Evolutionary conservation across 306 rosid genomes (phyloP), one percentile per base, ranked within the genome.

Genomic region (Acacia confusa): DNA sequence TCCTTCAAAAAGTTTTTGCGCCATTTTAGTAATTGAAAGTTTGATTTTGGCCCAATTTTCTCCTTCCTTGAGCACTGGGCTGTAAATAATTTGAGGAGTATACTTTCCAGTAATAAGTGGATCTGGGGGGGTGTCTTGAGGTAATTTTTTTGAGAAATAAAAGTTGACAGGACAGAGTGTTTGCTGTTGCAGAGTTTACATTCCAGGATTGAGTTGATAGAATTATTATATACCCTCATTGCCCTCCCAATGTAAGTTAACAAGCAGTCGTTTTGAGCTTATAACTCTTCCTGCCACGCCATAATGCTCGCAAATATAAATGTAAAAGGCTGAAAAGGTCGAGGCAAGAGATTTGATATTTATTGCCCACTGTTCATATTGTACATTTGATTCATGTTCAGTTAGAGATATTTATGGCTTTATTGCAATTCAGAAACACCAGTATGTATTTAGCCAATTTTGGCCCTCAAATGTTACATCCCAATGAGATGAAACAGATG

Each of bases 271-370:
- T 25, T 30, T 30, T 40, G 77, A 19, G 70, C 45, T 68, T 16
- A 12, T 32, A 38, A 45, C 28, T 60, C 70, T 60, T 71, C 52
- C 19, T 4, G 12, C 72, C 25, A 69, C 52, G 61, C 17, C 16
- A 16, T 61, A 14, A 61, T 22, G 52, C 45, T 17, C 11, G 24
- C 40, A 13, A 24, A 70, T 72, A 64, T 14, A 30, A 50, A 16
- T 65, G 28, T 7, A 32, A 57, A 73, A 64, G 44, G 74, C 44
- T 40, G 61, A 16, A 50, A 36, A 24, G 68, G 74, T 73, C 1
- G 32, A 47, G 52, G 57, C 40, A 36, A 70, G 60, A 65, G 75
- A 53, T 74, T 74, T 52, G 79, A 63, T 32, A 7, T 50, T 74
- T 30, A 36, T 55, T 64, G 16, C 43, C 40, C 9, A 17, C 41